Evolutionary conservation across 805 yeast genomes (phyloP), one percentile per base, ranked within the genome.

Genomic region (Metschnikowia noctiluminum): DNA sequence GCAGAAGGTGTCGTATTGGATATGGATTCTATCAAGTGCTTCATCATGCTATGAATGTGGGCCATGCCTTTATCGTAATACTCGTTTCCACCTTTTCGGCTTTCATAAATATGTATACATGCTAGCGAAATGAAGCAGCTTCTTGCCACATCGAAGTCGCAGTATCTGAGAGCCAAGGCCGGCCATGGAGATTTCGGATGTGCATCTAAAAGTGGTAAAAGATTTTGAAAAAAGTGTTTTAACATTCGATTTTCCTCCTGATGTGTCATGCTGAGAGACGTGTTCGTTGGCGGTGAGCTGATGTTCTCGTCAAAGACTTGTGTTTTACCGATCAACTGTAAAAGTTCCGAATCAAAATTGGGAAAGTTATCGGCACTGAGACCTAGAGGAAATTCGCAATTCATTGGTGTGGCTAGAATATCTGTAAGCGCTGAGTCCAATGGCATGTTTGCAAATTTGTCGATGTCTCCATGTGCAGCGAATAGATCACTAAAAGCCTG

Each of bases 111-210:
- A 58, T 80, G 84, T 35, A 79, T 79, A 41, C 83, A 79, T 10
- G 81, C 76, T 14, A 80, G 59, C 2, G 83, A 78, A 16, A 80
- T 71, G 54, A 80, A 80, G 51, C 85, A 80, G 51, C 81, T 76
- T 46, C 81, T 68, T 0, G 84, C 84, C 40, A 80, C 72, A 53
- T 79, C 81, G 53, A 77, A 73, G 55, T 80, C 82, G 54, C 84
- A 80, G 56, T 80, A 80, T 44, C 75, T 73, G 51, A 80, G 64
- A 38, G 82, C 82, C 48, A 80, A 60, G 49, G 79, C 80, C 0
- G 85, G 85, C 84, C 84, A 79, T 3, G 84, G 84, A 1, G 82
- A 69, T 38, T 77, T 76, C 0, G 84, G 85, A 57, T 80, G 84
- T 0, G 82, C 82, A 62, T 80, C 85, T 32, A 80, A 60, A 37